Base-by-base conservation (phyloP, 2,329 filamentous ascomycete species). In the Elsinoe necatrix region DNA sequence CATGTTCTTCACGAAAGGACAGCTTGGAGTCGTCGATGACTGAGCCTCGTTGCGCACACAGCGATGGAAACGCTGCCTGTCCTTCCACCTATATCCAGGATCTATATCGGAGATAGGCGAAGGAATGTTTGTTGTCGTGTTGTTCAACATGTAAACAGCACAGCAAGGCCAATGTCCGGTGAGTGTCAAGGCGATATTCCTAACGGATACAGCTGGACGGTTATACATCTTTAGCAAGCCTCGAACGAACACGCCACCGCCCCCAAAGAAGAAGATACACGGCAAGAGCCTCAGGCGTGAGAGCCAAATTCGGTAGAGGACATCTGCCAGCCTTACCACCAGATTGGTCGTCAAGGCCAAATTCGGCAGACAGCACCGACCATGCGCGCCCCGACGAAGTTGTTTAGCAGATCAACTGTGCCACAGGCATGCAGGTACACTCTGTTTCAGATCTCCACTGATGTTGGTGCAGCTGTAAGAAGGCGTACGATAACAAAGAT, bases 271-370 rank as follows among this genome's bases (percentile, higher is more conserved):
- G 29, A 34, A 11, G 14, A 31, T 23, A 52, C 34, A n/a, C 29
- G 48, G 48, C 48, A 52, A 52, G 31, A 52, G 48, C 48, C 48
- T 52, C 34, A 39, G 31, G 48, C 48, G 25, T 52, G 11, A n/a
- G 18, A 25, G 31, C 48, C 34, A n/a, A 20, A 52, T 52, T 39
- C 14, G 48, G 31, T 52, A n/a, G 48, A 34, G 48, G 31, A 35
- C 29, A 34, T 18, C 14, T 29, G 25, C 11, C 48, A 52, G 48
- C 48, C 48, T 52, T 25, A 25, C 34, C 45, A 29, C 20, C 48
- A 34, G 29, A 21, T 39, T 52, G 29, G 34, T 52, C 43, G 20
- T 31, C 48, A 18, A 52, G 48, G 48, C 31, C 48, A 52, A 18
- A 52, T 52, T 20, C 31, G 48, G 48, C 48, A 52, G 16, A 14